Percentiles rank a stretch among this genome's conserved stretches.
These are phyloP conservation scores for Aureobasidium sp. DNA, from an alignment of 2,329 filamentous ascomycete genomes.

Conservation along the genomic window DNA sequence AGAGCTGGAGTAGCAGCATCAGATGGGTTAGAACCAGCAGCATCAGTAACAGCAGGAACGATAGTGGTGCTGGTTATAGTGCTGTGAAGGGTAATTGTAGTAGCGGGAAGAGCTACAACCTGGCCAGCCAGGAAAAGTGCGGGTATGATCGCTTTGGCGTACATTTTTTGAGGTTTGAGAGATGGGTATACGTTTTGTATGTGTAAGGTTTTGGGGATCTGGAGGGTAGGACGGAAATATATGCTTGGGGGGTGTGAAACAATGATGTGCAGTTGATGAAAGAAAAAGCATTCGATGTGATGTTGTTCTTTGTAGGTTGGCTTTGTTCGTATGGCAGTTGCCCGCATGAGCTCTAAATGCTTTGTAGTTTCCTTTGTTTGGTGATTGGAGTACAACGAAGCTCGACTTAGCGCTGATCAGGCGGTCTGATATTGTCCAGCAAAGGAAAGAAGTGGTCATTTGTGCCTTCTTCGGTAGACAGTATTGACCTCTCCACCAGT, in stretches of 20 bases:
- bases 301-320: background rate
- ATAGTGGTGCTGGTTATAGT: slow-evolving; percentile 1
- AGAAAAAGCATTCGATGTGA: background rate
- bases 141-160: background rate
- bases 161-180: slow-evolving; percentile 1
- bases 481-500: too few species aligned
- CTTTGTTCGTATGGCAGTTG: background rate
- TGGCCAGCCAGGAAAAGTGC: slow-evolving; percentile 13
- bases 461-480: too few species aligned
- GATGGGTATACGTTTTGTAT: background rate
- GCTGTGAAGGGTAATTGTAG: slow-evolving; percentile 3
- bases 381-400: background rate
- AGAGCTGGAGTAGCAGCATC: background rate
- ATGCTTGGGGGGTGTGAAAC: background rate
- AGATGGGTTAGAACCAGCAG: background rate
- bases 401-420: background rate
- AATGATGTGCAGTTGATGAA: background rate
- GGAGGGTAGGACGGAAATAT: background rate
- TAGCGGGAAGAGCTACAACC: background rate
- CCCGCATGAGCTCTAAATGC: background rate
- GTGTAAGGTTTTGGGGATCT: background rate
- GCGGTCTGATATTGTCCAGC: background rate
- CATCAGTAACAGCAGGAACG: background rate
- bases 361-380: background rate
- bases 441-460: too few species aligned